phyloP scores from a whole-genome alignment of 352 stramenopile species.

The Chloridella minuta region DNA sequence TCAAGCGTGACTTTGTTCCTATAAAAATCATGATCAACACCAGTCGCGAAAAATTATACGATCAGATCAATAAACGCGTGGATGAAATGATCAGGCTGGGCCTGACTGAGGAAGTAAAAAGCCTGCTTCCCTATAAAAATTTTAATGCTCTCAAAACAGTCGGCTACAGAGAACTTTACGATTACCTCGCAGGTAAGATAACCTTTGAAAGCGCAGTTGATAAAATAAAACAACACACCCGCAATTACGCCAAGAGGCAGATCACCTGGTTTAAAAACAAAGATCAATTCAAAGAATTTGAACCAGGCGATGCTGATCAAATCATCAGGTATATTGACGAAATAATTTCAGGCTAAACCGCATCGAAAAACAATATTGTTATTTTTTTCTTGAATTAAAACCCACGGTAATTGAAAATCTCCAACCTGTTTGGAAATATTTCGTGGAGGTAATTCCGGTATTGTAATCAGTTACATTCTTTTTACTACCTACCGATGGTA shows the following conservation, averaged over 20 bases:
- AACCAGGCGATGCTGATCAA: background rate
- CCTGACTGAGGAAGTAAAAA: background rate
- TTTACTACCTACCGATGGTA: too few species aligned
- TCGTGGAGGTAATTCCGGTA: too few species aligned
- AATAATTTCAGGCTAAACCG: background rate
- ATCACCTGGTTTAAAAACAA: background rate
- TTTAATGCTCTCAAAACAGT: background rate
- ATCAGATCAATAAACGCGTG: background rate
- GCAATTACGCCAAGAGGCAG: background rate
- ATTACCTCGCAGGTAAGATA: background rate
- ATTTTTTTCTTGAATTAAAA: too few species aligned
- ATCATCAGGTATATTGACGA: background rate
- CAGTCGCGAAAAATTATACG: background rate
- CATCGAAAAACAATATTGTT: too few species aligned
- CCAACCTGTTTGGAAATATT: too few species aligned
- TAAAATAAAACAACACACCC: background rate
- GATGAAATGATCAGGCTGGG: background rate
- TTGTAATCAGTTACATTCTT: too few species aligned
- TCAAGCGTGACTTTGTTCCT: background rate
- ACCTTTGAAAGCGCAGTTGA: background rate
- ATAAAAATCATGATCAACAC: background rate
- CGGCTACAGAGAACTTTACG: background rate
- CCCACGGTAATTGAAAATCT: too few species aligned
- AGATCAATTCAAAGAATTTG: background rate
- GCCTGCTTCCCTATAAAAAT: background rate